Evolutionary conservation across 306 rosid species (phyloP), one percentile per base, ranked within the genome.

Genomic region (Trifolium repens): DNA sequence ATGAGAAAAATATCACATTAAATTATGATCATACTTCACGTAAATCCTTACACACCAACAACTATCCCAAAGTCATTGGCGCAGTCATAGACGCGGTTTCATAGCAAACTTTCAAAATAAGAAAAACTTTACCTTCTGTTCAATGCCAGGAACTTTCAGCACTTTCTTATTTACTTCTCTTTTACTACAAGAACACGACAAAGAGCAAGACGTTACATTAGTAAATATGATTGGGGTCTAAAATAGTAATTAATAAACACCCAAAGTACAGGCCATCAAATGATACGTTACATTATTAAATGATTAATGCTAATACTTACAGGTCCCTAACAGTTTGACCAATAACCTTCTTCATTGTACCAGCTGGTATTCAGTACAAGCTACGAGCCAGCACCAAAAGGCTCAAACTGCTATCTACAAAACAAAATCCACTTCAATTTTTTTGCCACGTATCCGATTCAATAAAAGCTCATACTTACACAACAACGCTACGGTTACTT

Each of bases 291-390:
- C 8, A 35, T 27, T 8, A 40, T 40, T 26, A 77, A 78, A 60
- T 61, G 52, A 69, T 16, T 19, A 71, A 55, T 7, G 72, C n/a
- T 44, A 17, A 82, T 9, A 85, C 97, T 88, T 88, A 94, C 99
- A 94, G 65, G 85, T 94, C 99, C 82, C 99, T 89, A 79, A 94
- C 96, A 77, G 99, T 94, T 89, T 92, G 99, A 82, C 81, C 97
- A 77, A 94, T 82, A 79, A 62, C 99, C 83, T 94, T 94, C 97
- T 94, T 94, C 99, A 94, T 94, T 27, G 81, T 75, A 70, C 81
- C 73, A 70, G 77, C 68, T 32, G 82, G 67, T 78, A 63, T 79
- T 81, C 80, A 70, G 63, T 42, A 70, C 44, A 65, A 67, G 79
- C 75, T 78, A 65, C 26, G 66, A 72, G 71, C 84, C 69, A 37